Evolutionary conservation across 306 rosid genomes (phyloP).

Genomic region (Sophora flavescens): DNA sequence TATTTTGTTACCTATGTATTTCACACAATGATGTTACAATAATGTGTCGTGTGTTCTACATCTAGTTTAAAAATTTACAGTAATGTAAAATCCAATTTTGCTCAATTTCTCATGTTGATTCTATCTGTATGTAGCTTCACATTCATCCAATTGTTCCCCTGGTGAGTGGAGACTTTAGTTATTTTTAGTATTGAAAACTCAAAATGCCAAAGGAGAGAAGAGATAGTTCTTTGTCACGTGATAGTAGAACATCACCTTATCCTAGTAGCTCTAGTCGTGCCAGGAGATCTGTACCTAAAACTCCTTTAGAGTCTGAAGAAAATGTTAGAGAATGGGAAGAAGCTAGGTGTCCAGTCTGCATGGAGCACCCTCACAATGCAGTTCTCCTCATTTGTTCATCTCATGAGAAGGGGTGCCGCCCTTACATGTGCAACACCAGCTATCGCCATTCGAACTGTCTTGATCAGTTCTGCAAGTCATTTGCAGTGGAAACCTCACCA

Average conservation of each 20-base stretch:
- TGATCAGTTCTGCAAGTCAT: conserved; percentile 93
- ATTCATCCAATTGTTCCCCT: conserved; percentile 29
- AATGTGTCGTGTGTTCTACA: conserved; percentile 15
- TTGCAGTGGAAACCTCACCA: conserved; percentile 56
- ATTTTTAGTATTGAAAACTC: conserved; percentile 39
- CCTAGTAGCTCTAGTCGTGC: conserved; percentile 75
- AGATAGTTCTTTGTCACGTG: conserved; percentile 80
- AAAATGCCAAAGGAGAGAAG: conserved; percentile 95
- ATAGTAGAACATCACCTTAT: conserved; percentile 81
- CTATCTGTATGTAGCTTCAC: conserved; percentile 47
- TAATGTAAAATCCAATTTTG: conserved; percentile 9
- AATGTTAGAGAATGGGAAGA: conserved; percentile 92
- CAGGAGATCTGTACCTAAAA: conserved; percentile 53
- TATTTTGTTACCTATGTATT: background rate
- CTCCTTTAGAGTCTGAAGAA: conserved; percentile 65
- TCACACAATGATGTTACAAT: background rate
- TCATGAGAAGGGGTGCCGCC: conserved; percentile 92
- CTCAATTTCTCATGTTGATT: conserved; percentile 41
- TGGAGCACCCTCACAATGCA: conserved; percentile 99
- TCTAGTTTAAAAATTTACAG: background rate
- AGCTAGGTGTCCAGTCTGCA: conserved; percentile 94
- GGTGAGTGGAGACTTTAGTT: conserved; percentile 39
- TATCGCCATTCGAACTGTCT: conserved; percentile 98
- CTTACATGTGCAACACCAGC: conserved; percentile 99
- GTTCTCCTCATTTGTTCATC: conserved; percentile 95